Evolutionary conservation across 768 basidiomycete genomes (phyloP), one percentile per base, ranked within the genome.

Genomic region (Solioccasus polychromus): DNA sequence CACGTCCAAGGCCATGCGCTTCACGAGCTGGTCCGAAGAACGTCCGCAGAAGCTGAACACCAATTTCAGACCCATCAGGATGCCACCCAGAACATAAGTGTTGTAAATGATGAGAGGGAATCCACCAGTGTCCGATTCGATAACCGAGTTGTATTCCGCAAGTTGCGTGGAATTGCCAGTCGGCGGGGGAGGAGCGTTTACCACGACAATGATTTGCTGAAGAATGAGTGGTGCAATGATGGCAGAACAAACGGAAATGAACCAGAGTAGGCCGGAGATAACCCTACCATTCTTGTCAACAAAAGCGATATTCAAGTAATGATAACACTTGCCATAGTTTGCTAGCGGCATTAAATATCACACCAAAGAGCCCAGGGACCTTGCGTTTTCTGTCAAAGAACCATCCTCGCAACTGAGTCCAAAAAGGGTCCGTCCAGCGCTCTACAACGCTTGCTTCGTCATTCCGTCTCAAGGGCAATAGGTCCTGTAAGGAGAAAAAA

Each of bases 1-100:
- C n/a, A 64, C 53, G 35, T 62, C 52, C 47, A 64, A 30, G 30
- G 51, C 51, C 54, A 63, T 64, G 23, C 62, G 57, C 50, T 54
- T 59, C 18, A 64, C 59, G 15, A 63, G 47, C 5, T 63, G 62
- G 35, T 63, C 62, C 2, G 63, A 51, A 17, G 62, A 52, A 38
- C 62, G 62, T 19, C 62, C 62, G 36, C 53, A 64, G 19, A 63
- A 20, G 5, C 60, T 55, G 39, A 23, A 54, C n/a, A 53, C 36
- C 1, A 64, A 18, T 44, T 63, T 63, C 46, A 63, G 38, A 22
- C 25, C 59, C 39, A 63, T 53, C 23, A 63, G 48, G 14, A 63
- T 49, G 32, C 52, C 47, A 5, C 41, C 62, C 31, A 64, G 31
- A 9, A 42, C 48, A 29, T 61, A 63, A 34, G 62, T 63, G 25